Base-by-base conservation (phyloP, 805 yeast species). In the Metschnikowia kunwiensis region DNA sequence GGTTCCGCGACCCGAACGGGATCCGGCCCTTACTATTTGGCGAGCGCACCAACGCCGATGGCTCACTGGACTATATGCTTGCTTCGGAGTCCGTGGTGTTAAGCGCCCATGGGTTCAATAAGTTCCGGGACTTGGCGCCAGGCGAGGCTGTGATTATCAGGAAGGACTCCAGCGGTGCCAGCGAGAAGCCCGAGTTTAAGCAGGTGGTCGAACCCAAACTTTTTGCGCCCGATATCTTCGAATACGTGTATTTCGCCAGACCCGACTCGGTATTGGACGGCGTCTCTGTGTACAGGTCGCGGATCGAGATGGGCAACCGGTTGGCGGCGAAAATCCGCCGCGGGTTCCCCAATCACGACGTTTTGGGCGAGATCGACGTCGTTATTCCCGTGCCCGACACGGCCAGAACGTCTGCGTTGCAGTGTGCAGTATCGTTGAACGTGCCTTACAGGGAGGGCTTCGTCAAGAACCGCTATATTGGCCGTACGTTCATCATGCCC, bases 351-450 rank as follows among this genome's bases (percentile, higher is more conserved):
- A 43, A 47, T 40, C 43, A 49, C 28, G 78, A 73, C 24, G 64
- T 70, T 14, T 71, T 72, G 31, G 61, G 67, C 27, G 77, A 77
- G 42, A 82, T 93, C 38, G 98, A 93, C 54, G 98, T 91, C 30
- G 95, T 93, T 24, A 86, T 93, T 40, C 97, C 98, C 2, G 98
- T 93, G 10, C 98, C 98, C 8, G 98, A 93, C 60, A 93, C 98
- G 6, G 82, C 97, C n/a, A 78, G 97, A 63, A 89, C 94, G 27
- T 82, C 96, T 15, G 97, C 97, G 1, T 64, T 89, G 43, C 93
- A 93, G 57, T 83, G 95, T 63, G 91, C 97, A 1, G 89, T 84
- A 24, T 70, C 79, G 31, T 71, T 93, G 45, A 75, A 78, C 30
- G 58, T 87, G 13, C 94, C 95, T 13, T 93, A 87, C 65, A 78